phyloP scores from a whole-genome alignment of 768 basidiomycete genomes.

The Rhodotorula graminis region DNA sequence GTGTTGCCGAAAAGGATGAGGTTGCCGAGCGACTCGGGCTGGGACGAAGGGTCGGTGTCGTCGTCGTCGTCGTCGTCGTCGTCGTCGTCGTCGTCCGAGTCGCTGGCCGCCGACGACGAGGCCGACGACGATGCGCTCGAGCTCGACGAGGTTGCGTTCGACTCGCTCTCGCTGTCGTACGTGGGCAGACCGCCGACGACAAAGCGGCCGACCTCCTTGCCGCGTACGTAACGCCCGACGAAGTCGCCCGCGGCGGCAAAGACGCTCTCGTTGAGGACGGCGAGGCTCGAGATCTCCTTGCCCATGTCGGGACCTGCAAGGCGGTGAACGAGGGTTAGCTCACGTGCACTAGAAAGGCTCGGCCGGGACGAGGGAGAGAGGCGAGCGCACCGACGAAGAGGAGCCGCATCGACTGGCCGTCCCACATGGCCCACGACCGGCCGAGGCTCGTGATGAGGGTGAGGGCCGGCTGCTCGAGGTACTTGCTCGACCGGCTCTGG shows the following conservation, averaged over 20 bases:
- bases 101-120: constrained; percentile 3
- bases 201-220: constrained; percentile 68
- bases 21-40: constrained; percentile 51
- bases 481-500: constrained; percentile 78
- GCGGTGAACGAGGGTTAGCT: not conserved
- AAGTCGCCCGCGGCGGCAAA: constrained; percentile 69
- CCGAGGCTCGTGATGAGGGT: constrained; percentile 84
- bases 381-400: constrained; percentile 79
- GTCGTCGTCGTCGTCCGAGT: constrained; percentile 11
- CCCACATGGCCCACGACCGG: constrained; percentile 90
- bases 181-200: constrained; percentile 30
- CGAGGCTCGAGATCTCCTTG: constrained; percentile 67
- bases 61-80: constrained; percentile 13
- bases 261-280: constrained; percentile 77
- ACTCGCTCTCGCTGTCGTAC: constrained; percentile 5
- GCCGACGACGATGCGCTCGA: not conserved
- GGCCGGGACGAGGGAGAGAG: not conserved
- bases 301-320: constrained; percentile 73
- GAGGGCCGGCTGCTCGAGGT: constrained; percentile 72
- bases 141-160: not conserved
- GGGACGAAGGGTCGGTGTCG: constrained; percentile 9
- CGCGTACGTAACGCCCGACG: constrained; percentile 74
- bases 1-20: constrained; percentile 76
- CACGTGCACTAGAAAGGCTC: no score
- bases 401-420: constrained; percentile 84